phyloP scores from a whole-genome alignment of 495 filamentous ascomycete species.

The Neurospora sp. region DNA sequence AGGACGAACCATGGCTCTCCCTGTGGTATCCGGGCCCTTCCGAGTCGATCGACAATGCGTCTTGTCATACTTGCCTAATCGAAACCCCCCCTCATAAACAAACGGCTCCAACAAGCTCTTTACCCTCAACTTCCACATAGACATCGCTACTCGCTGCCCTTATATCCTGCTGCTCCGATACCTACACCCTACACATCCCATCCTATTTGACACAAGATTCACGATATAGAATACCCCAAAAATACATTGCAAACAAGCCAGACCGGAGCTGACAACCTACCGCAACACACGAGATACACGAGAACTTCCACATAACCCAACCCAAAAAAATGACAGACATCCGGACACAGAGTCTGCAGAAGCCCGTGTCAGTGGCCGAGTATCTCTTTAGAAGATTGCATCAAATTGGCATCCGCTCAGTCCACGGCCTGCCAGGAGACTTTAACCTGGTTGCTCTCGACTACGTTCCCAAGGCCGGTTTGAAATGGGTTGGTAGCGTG shows the following conservation, averaged over 20 bases:
- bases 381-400: conserved; percentile 63
- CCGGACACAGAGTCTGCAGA: conserved; percentile 26
- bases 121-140: neutral
- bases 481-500: conserved; percentile 70
- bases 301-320: neutral
- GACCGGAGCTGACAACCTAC: neutral
- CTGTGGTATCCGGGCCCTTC: neutral
- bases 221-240: neutral
- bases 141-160: neutral
- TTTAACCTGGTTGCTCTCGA: conserved; percentile 64
- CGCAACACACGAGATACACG: neutral
- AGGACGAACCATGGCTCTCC: neutral
- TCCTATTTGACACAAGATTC: neutral
- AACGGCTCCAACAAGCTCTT: neutral
- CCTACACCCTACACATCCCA: neutral
- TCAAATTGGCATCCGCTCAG: conserved; percentile 56
- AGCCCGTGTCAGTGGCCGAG: conserved; percentile 40
- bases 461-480: conserved; percentile 48
- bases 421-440: conserved; percentile 69
- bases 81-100: neutral
- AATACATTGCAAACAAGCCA: neutral
- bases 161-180: neutral
- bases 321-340: conserved; percentile 22
- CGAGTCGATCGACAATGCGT: neutral
- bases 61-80: neutral